Base-by-base conservation (phyloP, 495 filamentous ascomycete species). In the Saxophila tyrrhenica region DNA sequence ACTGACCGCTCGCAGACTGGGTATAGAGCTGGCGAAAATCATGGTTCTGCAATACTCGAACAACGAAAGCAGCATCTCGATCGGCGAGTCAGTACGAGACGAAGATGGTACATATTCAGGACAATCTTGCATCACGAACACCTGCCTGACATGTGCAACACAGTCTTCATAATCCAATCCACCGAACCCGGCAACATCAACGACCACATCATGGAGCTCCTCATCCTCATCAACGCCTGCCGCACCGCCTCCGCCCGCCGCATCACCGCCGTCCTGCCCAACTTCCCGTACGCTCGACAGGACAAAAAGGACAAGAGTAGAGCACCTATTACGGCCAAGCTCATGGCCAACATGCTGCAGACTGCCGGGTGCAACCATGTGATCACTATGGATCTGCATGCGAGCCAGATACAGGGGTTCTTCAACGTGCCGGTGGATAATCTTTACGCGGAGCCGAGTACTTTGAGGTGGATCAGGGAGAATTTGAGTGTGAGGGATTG, bases 201-300 rank as follows among this genome's bases (percentile, higher is more conserved):
- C 71, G 94, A 98, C 67, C 92, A 89, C 45, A 77, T 98, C 50
- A 98, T 98, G 92, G 92, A 98, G 72, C 81, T 98, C 45, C 78
- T 98, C 32, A 97, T 97, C 70, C 95, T 97, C 82, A 95, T 97
- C 74, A 94, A 95, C 66, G 92, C 92, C 50, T 98, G 92, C 78
- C 91, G 94, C 62, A 96, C 92, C 21, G 94, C 92, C 35, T 89
- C 83, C n/a, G 89, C 90, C 3, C 80, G 89, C 56, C 83, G 88
- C 56, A 95, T 98, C 71, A 96, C 89, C 20, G 86, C 86, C 57
- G 81, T 89, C 52, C 87, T 95, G 48, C 92, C 92, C 56, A 96
- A 98, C 72, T 98, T 95, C 73, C 91, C 90, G 24, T 95, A 98
- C 64, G 91, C 91, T n/a, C 87, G 92, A 24, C 92, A 98, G 71